These are phyloP conservation scores for Pharnaceum exiguum DNA, from an alignment of 148 eudicot genomes.

Conservation along the genomic window DNA sequence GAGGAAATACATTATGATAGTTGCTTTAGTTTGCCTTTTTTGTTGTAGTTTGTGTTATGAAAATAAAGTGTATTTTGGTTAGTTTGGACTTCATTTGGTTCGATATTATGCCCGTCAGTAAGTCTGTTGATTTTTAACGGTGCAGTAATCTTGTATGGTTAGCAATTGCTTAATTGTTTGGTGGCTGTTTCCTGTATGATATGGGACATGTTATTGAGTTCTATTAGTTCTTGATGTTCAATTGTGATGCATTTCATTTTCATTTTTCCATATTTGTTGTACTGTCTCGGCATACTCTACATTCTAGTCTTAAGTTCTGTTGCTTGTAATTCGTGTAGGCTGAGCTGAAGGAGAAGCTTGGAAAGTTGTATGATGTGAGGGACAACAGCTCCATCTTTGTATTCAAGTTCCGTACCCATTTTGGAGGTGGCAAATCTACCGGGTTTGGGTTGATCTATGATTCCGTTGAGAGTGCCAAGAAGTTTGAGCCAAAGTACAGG, in stretches of 20 bases:
- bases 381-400: slow-evolving; percentile 68
- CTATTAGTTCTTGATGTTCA: not conserved
- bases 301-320: not conserved
- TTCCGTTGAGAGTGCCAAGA: slow-evolving; percentile 77
- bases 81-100: too few species aligned
- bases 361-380: slow-evolving; percentile 65
- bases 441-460: slow-evolving; percentile 86
- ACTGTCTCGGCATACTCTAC: too few species aligned
- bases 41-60: too few species aligned
- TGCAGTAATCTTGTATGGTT: too few species aligned
- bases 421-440: slow-evolving; percentile 90
- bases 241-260: not conserved
- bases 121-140: too few species aligned
- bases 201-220: not conserved
- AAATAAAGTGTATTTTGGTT: too few species aligned
- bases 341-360: slow-evolving; percentile 71
- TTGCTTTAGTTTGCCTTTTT: too few species aligned
- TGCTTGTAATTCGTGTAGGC: slow-evolving; percentile 32
- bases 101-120: too few species aligned
- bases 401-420: slow-evolving; percentile 83
- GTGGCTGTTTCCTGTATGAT: too few species aligned
- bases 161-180: too few species aligned
- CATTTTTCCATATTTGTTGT: not conserved
- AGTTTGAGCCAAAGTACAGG: slow-evolving; percentile 83
- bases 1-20: too few species aligned